Evolutionary conservation across 2,329 filamentous ascomycete genomes (phyloP).

Genomic region (Lojkania enalia): DNA sequence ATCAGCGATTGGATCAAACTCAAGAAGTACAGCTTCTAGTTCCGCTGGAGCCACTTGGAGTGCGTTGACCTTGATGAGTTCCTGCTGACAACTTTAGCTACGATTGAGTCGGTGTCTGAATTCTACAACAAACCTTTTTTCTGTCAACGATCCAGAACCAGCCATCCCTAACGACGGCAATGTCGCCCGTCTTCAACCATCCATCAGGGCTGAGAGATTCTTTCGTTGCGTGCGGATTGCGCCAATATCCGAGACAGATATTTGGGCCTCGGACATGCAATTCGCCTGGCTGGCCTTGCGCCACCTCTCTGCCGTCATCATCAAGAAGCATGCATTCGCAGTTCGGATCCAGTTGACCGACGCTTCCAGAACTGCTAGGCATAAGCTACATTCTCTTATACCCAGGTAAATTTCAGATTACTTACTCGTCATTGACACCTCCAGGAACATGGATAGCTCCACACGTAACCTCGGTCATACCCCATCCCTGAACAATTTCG

Average conservation of each 20-base stretch:
- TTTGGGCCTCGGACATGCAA: conserved; percentile 47
- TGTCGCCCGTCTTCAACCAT: conserved; percentile 44
- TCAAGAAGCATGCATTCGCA: conserved; percentile 47
- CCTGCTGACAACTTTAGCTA: conserved; percentile 18
- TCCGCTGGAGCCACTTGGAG: conserved; percentile 43
- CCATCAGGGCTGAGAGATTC: conserved; percentile 44
- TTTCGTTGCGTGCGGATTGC: conserved; percentile 45
- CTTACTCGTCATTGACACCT: conserved; percentile 38
- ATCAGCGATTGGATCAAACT: conserved; percentile 57
- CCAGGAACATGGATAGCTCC: conserved; percentile 45
- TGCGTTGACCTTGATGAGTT: conserved; percentile 50
- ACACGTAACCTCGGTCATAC: conserved; percentile 49
- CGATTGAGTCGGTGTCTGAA: background rate
- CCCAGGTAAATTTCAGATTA: background rate
- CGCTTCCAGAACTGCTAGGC: conserved; percentile 38
- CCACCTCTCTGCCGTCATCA: conserved; percentile 48
- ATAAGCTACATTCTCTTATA: conserved; percentile 3
- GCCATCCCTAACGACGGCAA: conserved; percentile 38
- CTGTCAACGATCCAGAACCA: conserved; percentile 45
- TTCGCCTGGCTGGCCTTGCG: conserved; percentile 43
- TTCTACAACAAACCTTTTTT: conserved; percentile 33
- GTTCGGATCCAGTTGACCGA: conserved; percentile 47
- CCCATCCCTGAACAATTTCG: conserved; percentile 47
- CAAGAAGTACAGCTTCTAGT: conserved; percentile 56
- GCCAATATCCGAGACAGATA: conserved; percentile 48